Base-by-base conservation (phyloP, 2,329 filamentous ascomycete species). In the Microcyclospora tardicrescens region DNA sequence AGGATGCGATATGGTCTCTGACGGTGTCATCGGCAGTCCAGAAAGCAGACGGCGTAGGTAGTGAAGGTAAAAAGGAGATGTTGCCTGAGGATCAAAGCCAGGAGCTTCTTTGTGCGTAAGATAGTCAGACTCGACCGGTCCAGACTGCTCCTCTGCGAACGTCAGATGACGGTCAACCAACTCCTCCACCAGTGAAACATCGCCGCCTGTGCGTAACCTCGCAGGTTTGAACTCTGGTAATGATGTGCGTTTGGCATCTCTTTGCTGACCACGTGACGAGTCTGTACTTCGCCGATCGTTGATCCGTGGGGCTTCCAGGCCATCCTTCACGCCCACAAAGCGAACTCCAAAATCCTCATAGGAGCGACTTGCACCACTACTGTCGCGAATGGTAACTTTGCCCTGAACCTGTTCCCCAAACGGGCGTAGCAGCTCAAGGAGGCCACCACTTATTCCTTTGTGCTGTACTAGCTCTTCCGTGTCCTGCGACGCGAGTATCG, bases 1-100 rank as follows among this genome's bases (percentile, higher is more conserved):
- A 0, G 93, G 91, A 58, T 98, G 91, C 5, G 82, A 76, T 61
- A 96, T 94, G 0, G 91, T 91, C 63, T 98, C 91, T 52, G 95
- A 86, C 0, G 86, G 78, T 3, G 80, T 75, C 33, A 93, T 65
- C 1, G 84, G 76, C 31, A 89, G 66, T 11, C 81, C 80, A 1
- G 86, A 94, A 8, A 98, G 65, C 30, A 98, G 60, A 36, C 87
- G 77, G 24, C 85, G 77, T 34, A 98, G 63, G 57, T 93, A 96
- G 6, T 94, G 64, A 28, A 80, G 76, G 61, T 93, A 93, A 58
- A 93, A 86, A 1, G 79, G 73, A 30, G 56, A 56, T 6, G 50
- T 46, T 2, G 45, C 37, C 29, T 43, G 33, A 5, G 47, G 36
- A 24, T 52, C 43, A 2, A 37, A 19, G 10, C 41, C 38, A 16